Conservation (phyloP, 1,139 yeast genomes). For the Yamadazyma dendronema region DNA sequence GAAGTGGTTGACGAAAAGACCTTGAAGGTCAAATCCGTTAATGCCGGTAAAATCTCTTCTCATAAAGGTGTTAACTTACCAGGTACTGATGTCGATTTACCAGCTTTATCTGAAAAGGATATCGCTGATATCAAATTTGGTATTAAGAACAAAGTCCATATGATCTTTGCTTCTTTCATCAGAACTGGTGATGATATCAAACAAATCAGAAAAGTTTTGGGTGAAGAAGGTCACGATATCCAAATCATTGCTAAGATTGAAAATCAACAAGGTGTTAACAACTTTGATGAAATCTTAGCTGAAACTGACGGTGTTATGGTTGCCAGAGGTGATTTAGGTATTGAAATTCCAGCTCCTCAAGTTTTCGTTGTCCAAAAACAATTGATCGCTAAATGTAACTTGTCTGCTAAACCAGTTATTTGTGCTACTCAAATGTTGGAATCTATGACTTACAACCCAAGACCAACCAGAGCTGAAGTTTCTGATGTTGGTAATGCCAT, state of each 20-base stretch:
- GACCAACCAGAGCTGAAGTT: slow-evolving; percentile 99
- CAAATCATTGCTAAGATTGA: slow-evolving; percentile 97
- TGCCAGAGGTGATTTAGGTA: slow-evolving; percentile 99
- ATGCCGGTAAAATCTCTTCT: slow-evolving; percentile 92
- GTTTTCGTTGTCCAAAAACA: slow-evolving; percentile 98
- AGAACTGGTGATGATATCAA: slow-evolving; percentile 89
- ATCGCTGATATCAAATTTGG: slow-evolving; percentile 88
- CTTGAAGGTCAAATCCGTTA: slow-evolving; percentile 82
- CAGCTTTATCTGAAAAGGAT: slow-evolving; percentile 97
- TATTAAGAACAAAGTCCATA: slow-evolving; percentile 95
- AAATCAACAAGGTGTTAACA: slow-evolving; percentile 99
- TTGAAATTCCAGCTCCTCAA: slow-evolving; percentile 98
- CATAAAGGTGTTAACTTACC: slow-evolving; percentile 99
- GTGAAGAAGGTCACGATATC: slow-evolving; percentile 94
- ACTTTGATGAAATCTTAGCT: slow-evolving; percentile 90
- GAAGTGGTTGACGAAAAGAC: slow-evolving; percentile 77
- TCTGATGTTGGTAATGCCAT: slow-evolving; percentile 99
- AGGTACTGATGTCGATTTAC: slow-evolving; percentile 97
- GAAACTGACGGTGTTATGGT: slow-evolving; percentile 99
- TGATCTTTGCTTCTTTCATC: slow-evolving; percentile 97
- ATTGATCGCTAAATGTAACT: slow-evolving; percentile 97
- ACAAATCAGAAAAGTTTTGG: slow-evolving; percentile 89
- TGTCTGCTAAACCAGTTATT: slow-evolving; percentile 98
- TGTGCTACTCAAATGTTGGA: slow-evolving; percentile 99
- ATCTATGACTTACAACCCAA: slow-evolving; percentile 99